Evolutionary conservation across 164 flowering plant species (phyloP), one percentile per base, ranked within the genome.

Genomic region (Tetrastigma voinierianum): DNA sequence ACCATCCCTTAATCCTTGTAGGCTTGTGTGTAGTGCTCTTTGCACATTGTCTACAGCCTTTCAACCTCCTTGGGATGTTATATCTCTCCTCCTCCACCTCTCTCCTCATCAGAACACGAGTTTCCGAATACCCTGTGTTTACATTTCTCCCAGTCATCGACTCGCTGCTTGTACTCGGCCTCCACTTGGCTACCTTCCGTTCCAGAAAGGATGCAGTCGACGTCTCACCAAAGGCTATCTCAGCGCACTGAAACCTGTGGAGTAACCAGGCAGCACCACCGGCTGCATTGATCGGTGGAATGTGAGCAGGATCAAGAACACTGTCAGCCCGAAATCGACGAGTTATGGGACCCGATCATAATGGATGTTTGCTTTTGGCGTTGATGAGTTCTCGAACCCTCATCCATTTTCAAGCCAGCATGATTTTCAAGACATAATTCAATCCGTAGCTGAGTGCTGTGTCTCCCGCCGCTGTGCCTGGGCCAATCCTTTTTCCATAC

Each of bases 191-290:
- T 93, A 3, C 99, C 98, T 74, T 90, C 98, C 91, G 93, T 90
- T 40, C 90, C 88, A 54, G 77, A 75, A 93, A 89, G 32, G 87
- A 74, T 47, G 93, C 89, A 69, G 44, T 83, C 6, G 84, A 83
- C 57, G 67, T 86, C 56, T 96, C 98, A 18, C 91, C 90, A 74
- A 96, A 96, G 82, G 79, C 65, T 93, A 96, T 75, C 93, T 86
- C 72, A 96, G 72, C 93, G 89, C 70, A 93, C 95, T 20, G 91
- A 92, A 46, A 90, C 96, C 98, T 93, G 59, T 96, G 86, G 1
- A 98, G 99, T 77, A 96, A 77, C 99, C 99, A 96, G 20, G 99
- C 96, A 56, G 99, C 97, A 52, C 99, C 99, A 51, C 99, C 99
- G 40, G 98, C 95, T 57, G 99, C 91, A 74, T 89, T 93, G 32